Percentiles rank a stretch among this genome's conserved stretches.
phyloP scores from a whole-genome alignment of 176 grass and related monocot species.

The Aegilops sharonensis region DNA sequence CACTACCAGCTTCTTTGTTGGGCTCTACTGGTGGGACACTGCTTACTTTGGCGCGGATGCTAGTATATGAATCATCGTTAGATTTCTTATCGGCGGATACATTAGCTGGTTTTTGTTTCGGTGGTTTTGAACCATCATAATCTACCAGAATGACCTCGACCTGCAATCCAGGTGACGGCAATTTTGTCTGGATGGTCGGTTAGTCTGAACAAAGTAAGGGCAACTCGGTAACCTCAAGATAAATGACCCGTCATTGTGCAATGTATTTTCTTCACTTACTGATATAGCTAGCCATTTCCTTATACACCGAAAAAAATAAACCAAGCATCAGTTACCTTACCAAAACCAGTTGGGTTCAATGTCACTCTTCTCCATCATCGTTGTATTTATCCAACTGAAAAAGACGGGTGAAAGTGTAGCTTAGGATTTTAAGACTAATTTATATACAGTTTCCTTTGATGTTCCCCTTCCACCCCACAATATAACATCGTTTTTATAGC shows the following conservation, averaged over 20 bases:
- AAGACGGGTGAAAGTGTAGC: neutral
- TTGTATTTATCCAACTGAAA: conserved; percentile 95
- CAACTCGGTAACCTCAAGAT: neutral
- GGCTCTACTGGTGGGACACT: conserved; percentile 22
- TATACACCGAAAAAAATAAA: too few relatives aligned
- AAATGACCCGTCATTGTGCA: neutral
- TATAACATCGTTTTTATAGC: too few relatives aligned
- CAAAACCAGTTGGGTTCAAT: conserved; percentile 56
- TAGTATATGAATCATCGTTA: conserved; percentile 12
- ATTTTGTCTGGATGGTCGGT: conserved; percentile 58
- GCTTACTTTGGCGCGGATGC: conserved; percentile 40
- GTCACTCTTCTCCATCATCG: conserved; percentile 67
- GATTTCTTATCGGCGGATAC: conserved; percentile 31
- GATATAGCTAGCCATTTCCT: neutral
- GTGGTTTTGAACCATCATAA: conserved; percentile 57
- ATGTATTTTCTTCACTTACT: neutral
- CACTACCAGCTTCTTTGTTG: conserved; percentile 42
- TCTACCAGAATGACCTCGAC: conserved; percentile 81
- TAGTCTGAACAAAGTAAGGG: neutral
- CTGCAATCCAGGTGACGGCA: conserved; percentile 85
- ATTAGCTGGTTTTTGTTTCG: conserved; percentile 27
- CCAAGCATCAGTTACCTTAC: conserved; percentile 51
- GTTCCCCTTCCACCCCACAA: too few relatives aligned
- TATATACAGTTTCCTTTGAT: neutral
- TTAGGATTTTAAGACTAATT: neutral